A percentile compares a stretch with the other conserved stretches of the same genome.
These are phyloP conservation scores for Globisporangium nagaii DNA, from an alignment of 352 stramenopile species.

Conservation along the genomic window DNA sequence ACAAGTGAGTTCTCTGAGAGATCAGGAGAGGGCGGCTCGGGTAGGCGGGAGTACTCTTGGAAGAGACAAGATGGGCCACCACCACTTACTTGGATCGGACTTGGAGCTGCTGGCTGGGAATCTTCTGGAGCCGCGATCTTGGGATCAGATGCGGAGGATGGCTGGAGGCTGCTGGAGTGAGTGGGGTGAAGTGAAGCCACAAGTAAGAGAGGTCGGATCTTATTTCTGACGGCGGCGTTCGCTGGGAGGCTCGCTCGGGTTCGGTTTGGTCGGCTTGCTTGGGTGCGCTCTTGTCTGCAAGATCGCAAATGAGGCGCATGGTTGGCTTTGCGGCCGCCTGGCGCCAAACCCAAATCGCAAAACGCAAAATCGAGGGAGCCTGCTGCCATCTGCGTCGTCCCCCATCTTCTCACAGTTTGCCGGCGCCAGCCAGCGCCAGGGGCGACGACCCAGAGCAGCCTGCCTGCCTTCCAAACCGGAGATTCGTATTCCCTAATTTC, in stretches of 20 bases:
- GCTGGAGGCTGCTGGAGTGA: too few relatives aligned
- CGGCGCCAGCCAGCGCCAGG: too few relatives aligned
- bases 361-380: not conserved
- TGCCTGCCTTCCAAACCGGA: slow-evolving; percentile 8
- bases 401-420: not conserved
- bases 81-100: not conserved
- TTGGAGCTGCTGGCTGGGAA: slow-evolving; percentile 2
- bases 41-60: not conserved
- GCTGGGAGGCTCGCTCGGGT: too few relatives aligned
- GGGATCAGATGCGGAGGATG: slow-evolving; percentile 2
- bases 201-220: not conserved
- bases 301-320: slow-evolving; percentile 6
- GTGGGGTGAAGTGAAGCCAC: not conserved
- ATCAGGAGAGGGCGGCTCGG: too few relatives aligned
- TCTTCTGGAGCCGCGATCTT: slow-evolving; percentile 4
- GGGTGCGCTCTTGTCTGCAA: slow-evolving; percentile 4
- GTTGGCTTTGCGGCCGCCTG: not conserved
- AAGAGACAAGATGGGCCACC: not conserved
- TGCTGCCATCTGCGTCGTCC: not conserved
- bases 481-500: not conserved
- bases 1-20: slow-evolving; percentile 1
- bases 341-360: too few relatives aligned
- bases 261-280: not conserved
- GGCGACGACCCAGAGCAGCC: too few relatives aligned
- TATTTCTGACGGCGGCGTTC: not conserved